Percentiles rank a stretch among this genome's conserved stretches.
Evolutionary conservation across 2,329 filamentous ascomycete species (phyloP).

Genomic region (Bipolaris gigantea): DNA sequence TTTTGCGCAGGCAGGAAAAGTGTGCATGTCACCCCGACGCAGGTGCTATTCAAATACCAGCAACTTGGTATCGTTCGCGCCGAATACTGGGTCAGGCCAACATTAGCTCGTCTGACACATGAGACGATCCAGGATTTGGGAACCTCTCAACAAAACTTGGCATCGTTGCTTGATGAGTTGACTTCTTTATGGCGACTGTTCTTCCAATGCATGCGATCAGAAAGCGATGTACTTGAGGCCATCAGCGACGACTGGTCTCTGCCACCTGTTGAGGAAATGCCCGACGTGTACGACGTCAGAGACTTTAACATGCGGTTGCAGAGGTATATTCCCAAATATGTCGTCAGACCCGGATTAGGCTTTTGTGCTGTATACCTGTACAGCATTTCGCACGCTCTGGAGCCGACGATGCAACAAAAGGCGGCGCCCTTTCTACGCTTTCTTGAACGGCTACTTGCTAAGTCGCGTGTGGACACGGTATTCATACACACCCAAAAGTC

Average conservation of each 20-base stretch:
- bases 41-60: conserved; percentile 33
- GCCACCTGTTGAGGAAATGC: conserved; percentile 17
- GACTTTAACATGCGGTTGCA: conserved; percentile 33
- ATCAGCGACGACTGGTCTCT: conserved; percentile 32
- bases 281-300: background rate
- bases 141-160: conserved; percentile 14
- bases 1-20: conserved; percentile 22
- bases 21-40: conserved; percentile 24
- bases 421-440: conserved; percentile 34
- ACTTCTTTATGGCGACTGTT: conserved; percentile 40
- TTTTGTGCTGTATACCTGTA: conserved; percentile 40
- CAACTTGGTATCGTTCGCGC: conserved; percentile 30
- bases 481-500: conserved; percentile 16
- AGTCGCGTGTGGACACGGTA: conserved; percentile 19
- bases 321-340: conserved; percentile 26
- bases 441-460: conserved; percentile 28
- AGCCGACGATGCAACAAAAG: conserved; percentile 20
- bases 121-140: conserved; percentile 19
- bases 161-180: conserved; percentile 32
- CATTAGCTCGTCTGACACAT: conserved; percentile 29
- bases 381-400: conserved; percentile 28
- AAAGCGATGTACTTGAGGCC: conserved; percentile 18
- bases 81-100: conserved; percentile 25
- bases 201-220: conserved; percentile 34
- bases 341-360: conserved; percentile 18